Evolutionary conservation across 2,329 filamentous ascomycete species (phyloP).

Genomic region (Aureobasidium zeae): DNA sequence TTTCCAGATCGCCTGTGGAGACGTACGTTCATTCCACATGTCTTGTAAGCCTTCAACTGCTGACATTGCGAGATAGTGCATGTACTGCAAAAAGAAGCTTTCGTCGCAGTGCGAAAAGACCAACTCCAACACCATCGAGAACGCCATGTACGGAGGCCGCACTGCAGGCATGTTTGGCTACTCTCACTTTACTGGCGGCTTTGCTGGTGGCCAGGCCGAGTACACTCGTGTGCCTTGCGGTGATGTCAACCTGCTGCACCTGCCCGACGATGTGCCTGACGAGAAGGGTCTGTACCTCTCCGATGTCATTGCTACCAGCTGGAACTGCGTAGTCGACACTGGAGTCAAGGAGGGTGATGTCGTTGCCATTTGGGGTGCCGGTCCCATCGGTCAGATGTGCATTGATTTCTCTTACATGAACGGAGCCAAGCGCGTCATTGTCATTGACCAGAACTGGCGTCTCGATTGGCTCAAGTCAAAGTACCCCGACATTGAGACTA

Average conservation of each 20-base stretch:
- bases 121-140: slow-evolving; percentile 60
- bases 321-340: slow-evolving; percentile 75
- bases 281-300: slow-evolving; percentile 76
- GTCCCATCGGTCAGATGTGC: slow-evolving; percentile 74
- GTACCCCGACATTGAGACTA: slow-evolving; percentile 55
- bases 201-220: slow-evolving; percentile 79
- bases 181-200: slow-evolving; percentile 69
- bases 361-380: slow-evolving; percentile 80
- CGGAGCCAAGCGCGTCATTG: slow-evolving; percentile 65
- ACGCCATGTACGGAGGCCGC: slow-evolving; percentile 68
- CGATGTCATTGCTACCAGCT: slow-evolving; percentile 70
- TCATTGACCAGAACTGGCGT: slow-evolving; percentile 66
- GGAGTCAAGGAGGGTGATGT: slow-evolving; percentile 66
- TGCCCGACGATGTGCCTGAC: slow-evolving; percentile 71
- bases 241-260: slow-evolving; percentile 69
- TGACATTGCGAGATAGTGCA: slow-evolving; percentile 41
- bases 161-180: slow-evolving; percentile 58
- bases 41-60: neutral
- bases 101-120: slow-evolving; percentile 74
- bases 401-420: slow-evolving; percentile 59
- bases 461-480: slow-evolving; percentile 58
- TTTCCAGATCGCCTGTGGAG: slow-evolving; percentile 68
- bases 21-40: slow-evolving; percentile 16
- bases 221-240: slow-evolving; percentile 74
- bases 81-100: slow-evolving; percentile 68